A percentile compares a stretch with the other conserved stretches of the same genome.
These are phyloP conservation scores for Astraeus odoratus DNA, from an alignment of 768 basidiomycete genomes.

Conservation along the genomic window DNA sequence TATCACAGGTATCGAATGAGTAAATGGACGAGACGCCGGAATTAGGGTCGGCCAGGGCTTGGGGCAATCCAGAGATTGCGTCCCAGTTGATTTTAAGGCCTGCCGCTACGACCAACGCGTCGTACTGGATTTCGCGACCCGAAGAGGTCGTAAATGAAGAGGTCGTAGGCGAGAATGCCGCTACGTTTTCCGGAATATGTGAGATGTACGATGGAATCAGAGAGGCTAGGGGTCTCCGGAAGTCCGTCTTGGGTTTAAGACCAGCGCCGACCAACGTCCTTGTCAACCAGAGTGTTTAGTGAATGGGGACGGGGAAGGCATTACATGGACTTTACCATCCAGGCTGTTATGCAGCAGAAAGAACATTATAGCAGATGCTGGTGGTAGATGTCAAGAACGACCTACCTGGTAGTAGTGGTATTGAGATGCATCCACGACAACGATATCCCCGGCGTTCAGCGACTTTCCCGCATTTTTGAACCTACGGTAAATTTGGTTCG, in stretches of 20 bases:
- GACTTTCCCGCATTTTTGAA: conserved; percentile 66
- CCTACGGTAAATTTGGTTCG: conserved; percentile 80
- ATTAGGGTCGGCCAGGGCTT: conserved; percentile 67
- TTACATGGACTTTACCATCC: conserved; percentile 62
- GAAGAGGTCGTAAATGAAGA: conserved; percentile 69
- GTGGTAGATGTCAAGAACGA: not conserved
- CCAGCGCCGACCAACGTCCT: conserved; percentile 95
- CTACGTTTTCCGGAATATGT: conserved; percentile 64
- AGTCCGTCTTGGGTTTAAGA: conserved; percentile 61
- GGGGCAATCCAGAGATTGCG: conserved; percentile 61
- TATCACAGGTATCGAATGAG: conserved; percentile 84
- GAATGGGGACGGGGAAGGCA: not conserved
- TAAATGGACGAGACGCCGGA: conserved; percentile 92
- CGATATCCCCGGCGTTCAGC: conserved; percentile 71
- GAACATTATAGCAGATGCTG: not conserved
- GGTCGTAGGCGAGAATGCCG: conserved; percentile 65
- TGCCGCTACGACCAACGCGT: conserved; percentile 80
- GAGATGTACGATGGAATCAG: conserved; percentile 72
- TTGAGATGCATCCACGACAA: conserved; percentile 74
- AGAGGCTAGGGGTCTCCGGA: conserved; percentile 55
- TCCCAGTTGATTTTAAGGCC: conserved; percentile 86
- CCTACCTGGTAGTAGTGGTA: conserved; percentile 80
- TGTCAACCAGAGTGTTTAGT: conserved; percentile 5
- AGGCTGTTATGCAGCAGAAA: conserved; percentile 43
- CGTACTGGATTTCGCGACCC: conserved; percentile 71